phyloP scores from a whole-genome alignment of 2,329 filamentous ascomycete species.

The Seiridium unicorne region DNA sequence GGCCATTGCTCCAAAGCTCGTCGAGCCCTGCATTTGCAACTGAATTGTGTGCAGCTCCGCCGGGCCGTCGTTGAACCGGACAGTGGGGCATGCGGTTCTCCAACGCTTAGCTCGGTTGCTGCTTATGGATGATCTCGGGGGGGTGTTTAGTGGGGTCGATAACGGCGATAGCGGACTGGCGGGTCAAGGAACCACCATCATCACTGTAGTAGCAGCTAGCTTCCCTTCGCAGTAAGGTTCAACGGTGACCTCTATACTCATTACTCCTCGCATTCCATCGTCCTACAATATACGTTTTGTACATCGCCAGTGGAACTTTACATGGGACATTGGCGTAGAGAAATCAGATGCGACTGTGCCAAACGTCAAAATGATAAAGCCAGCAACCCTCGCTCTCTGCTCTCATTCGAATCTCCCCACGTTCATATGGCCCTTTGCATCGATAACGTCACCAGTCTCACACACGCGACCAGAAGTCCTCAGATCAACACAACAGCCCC shows the following conservation, averaged over 20 bases:
- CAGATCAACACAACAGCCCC: not conserved
- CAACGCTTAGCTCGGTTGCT: not conserved
- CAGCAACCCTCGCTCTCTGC: conserved; percentile 25
- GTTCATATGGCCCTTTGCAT: conserved; percentile 16
- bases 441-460: conserved; percentile 23
- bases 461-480: not conserved
- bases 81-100: not conserved
- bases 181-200: too few species aligned
- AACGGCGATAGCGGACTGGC: not conserved
- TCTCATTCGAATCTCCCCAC: conserved; percentile 17
- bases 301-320: not conserved
- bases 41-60: not conserved
- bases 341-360: conserved; percentile 1
- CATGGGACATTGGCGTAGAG: too few species aligned
- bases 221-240: too few species aligned
- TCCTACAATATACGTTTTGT: not conserved
- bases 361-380: conserved; percentile 26
- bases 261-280: not conserved
- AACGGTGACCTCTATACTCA: not conserved
- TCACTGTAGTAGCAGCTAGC: too few species aligned
- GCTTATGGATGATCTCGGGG: not conserved
- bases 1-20: not conserved
- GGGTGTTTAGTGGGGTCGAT: not conserved
- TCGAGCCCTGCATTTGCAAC: not conserved
- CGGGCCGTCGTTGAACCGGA: not conserved